These are phyloP conservation scores for Naematelia encephala DNA, from an alignment of 768 basidiomycete genomes.

Conservation along the genomic window DNA sequence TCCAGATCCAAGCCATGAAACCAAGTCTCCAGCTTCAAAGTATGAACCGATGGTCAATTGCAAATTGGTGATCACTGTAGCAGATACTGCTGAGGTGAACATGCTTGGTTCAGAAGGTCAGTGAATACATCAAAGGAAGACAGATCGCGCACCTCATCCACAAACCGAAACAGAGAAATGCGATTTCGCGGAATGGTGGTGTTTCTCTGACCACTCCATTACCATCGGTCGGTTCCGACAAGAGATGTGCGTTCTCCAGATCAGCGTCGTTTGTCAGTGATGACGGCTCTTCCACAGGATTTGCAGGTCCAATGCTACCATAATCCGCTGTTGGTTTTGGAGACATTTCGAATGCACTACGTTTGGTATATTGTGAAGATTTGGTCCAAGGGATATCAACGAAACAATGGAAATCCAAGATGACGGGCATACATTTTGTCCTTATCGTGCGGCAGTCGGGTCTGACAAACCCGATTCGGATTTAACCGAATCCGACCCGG, in stretches of 20 bases:
- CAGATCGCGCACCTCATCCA: background rate
- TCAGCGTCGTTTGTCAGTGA: no score
- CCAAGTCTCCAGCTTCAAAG: constrained; percentile 38
- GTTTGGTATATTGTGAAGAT: no score
- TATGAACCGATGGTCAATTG: constrained; percentile 41
- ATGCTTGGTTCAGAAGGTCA: constrained; percentile 13
- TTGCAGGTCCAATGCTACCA: no score
- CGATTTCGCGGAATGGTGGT: background rate
- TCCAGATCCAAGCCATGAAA: constrained; percentile 39
- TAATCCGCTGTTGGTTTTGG: no score
- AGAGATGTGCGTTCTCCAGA: background rate
- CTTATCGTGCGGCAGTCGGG: no score
- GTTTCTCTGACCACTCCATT: background rate
- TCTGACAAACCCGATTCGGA: no score
- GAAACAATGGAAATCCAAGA: no score
- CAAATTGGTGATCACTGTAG: constrained; percentile 40
- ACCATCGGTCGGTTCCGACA: background rate
- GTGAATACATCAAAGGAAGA: background rate
- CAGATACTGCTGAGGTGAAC: constrained; percentile 33
- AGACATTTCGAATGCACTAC: no score
- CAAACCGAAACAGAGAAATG: background rate
- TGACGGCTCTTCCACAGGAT: no score
- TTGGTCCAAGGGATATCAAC: no score
- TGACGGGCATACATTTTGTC: no score
- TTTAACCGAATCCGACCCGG: no score